These are phyloP conservation scores for Heliamphora pulchella DNA, from an alignment of 179 eudicot genomes.

Conservation along the genomic window DNA sequence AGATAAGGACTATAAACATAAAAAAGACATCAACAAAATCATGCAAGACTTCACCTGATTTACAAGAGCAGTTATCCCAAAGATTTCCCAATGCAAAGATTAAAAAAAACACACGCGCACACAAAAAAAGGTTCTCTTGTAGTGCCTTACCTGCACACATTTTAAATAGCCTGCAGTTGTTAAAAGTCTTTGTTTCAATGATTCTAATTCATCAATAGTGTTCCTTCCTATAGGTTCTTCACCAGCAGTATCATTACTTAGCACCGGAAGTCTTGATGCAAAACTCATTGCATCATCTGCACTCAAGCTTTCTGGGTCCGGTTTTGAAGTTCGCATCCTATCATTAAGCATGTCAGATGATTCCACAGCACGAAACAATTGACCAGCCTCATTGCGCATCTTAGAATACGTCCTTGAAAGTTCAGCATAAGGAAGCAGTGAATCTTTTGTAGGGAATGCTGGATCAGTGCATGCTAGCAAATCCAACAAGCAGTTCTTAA, in stretches of 20 bases:
- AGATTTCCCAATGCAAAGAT: no score
- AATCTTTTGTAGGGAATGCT: slow-evolving; percentile 82
- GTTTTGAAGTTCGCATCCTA: slow-evolving; percentile 28
- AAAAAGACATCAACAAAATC: no score
- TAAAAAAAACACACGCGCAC: not conserved
- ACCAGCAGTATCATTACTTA: slow-evolving; percentile 34
- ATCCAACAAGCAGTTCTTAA: slow-evolving; percentile 73
- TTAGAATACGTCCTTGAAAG: slow-evolving; percentile 89
- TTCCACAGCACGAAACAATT: slow-evolving; percentile 48
- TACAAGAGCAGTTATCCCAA: not conserved
- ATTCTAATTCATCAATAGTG: slow-evolving; percentile 61
- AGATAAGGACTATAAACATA: not conserved
- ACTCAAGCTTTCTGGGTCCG: slow-evolving; percentile 52
- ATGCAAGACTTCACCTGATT: not conserved
- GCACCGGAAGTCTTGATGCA: slow-evolving; percentile 55
- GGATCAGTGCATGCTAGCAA: slow-evolving; percentile 82
- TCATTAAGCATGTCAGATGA: slow-evolving; percentile 51
- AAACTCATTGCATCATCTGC: slow-evolving; percentile 78
- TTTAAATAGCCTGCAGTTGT: slow-evolving; percentile 88
- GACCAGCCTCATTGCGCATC: slow-evolving; percentile 90
- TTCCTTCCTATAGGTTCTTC: slow-evolving; percentile 37
- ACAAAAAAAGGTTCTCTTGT: not conserved
- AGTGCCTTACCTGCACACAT: slow-evolving; percentile 67
- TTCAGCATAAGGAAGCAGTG: slow-evolving; percentile 75
- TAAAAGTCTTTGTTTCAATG: slow-evolving; percentile 68